Percentiles rank a stretch among this genome's conserved stretches.
These are phyloP conservation scores for Rhizopogon rudus DNA, from an alignment of 768 basidiomycete species.

Conservation along the genomic window DNA sequence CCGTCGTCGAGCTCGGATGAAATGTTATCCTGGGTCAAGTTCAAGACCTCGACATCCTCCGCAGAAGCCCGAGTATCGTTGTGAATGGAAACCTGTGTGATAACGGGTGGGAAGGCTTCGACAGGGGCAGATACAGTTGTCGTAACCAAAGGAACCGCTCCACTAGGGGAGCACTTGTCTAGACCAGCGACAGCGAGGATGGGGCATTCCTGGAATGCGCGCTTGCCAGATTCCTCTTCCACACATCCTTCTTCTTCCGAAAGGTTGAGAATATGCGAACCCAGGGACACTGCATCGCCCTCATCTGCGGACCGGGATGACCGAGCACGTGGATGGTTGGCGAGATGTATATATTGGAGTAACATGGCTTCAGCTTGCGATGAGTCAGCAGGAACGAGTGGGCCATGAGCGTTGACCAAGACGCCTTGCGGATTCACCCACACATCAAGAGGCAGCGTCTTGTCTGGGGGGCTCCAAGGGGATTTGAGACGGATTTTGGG, in stretches of 20 bases:
- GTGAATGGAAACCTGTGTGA: not conserved
- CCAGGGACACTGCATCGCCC: not conserved
- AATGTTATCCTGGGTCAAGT: not conserved
- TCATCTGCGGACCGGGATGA: not conserved
- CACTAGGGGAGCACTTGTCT: not conserved
- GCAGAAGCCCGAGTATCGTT: not conserved
- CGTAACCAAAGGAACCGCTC: not conserved
- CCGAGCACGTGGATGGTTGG: not conserved
- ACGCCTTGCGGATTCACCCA: constrained; percentile 21
- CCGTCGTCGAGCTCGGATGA: not conserved
- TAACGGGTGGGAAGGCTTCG: not conserved
- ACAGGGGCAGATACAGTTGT: not conserved
- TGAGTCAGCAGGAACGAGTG: not conserved
- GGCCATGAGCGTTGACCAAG: constrained; percentile 14
- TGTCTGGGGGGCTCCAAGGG: constrained; percentile 24
- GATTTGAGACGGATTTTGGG: constrained; percentile 17
- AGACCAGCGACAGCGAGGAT: no score
- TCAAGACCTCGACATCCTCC: not conserved
- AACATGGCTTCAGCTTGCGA: not conserved
- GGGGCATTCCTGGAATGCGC: not conserved
- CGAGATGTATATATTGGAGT: not conserved
- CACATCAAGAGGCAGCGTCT: constrained; percentile 3
- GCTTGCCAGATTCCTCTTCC: not conserved
- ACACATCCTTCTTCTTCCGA: not conserved
- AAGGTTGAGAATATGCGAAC: constrained; percentile 1